phyloP scores from a whole-genome alignment of 345 rosid genomes.

The Reutealis trisperma region DNA sequence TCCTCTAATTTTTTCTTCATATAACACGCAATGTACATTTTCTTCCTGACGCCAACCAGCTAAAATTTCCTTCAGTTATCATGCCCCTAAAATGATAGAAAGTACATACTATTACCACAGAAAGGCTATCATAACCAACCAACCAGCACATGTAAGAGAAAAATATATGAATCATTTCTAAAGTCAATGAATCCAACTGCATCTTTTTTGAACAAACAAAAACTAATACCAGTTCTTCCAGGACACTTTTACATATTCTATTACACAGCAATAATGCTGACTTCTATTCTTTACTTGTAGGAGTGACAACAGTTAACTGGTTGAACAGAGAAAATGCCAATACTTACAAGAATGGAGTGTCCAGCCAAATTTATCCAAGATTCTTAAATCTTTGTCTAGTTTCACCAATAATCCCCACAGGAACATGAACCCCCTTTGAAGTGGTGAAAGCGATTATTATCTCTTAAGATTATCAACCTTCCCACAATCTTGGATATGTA shows the following conservation, averaged over 20 bases:
- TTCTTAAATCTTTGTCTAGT: background rate
- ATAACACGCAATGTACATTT: background rate
- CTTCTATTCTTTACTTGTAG: background rate
- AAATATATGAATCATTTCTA: background rate
- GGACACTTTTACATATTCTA: background rate
- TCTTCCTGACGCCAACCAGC: background rate
- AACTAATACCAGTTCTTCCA: background rate
- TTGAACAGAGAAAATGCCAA: background rate
- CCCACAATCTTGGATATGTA: constrained; percentile 56
- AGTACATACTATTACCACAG: background rate
- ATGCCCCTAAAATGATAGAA: background rate
- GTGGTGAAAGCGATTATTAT: constrained; percentile 70
- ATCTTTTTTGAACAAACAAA: background rate
- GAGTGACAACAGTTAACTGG: background rate
- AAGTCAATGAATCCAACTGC: background rate
- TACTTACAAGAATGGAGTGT: background rate
- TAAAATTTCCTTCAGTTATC: background rate
- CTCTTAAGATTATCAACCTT: constrained; percentile 64
- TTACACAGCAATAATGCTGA: background rate
- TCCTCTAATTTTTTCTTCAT: background rate
- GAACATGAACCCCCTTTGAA: constrained; percentile 64
- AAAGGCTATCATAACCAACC: background rate
- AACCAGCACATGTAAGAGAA: background rate
- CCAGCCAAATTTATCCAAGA: background rate
- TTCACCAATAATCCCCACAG: constrained; percentile 75